Evolutionary conservation across 805 yeast species (phyloP).

Genomic region (Kluyveromyces aestuarii): DNA sequence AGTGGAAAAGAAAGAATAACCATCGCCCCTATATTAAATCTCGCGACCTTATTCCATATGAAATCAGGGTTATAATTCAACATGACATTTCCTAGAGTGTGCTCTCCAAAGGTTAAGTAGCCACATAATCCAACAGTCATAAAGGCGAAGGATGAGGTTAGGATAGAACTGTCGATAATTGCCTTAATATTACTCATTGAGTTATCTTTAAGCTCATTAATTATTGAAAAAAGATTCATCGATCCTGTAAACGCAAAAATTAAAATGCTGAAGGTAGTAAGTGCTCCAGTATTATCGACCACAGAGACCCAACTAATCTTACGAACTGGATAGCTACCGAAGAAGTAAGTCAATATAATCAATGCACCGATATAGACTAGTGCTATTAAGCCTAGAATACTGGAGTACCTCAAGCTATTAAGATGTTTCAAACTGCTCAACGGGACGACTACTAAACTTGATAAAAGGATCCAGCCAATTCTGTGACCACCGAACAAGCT

Average conservation of each 20-base stretch:
- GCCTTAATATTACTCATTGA: constrained; percentile 37
- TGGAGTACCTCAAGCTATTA: constrained; percentile 63
- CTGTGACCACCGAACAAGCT: constrained; percentile 41
- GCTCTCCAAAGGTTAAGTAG: constrained; percentile 63
- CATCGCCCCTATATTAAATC: constrained; percentile 59
- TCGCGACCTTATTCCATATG: constrained; percentile 41
- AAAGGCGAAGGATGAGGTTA: constrained; percentile 49
- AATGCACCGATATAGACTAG: constrained; percentile 52
- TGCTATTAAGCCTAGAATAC: constrained; percentile 59
- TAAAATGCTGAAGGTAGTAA: constrained; percentile 63
- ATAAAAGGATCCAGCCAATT: constrained; percentile 36
- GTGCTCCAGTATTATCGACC: constrained; percentile 35
- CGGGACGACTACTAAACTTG: constrained; percentile 50
- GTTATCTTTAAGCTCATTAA: constrained; percentile 56
- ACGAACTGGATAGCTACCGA: constrained; percentile 32
- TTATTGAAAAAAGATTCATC: constrained; percentile 70
- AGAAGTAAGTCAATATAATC: constrained; percentile 42
- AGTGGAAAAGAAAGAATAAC: constrained; percentile 69
- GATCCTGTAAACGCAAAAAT: constrained; percentile 78
- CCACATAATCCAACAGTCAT: constrained; percentile 59
- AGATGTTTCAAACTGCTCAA: constrained; percentile 50
- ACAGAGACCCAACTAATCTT: constrained; percentile 34
- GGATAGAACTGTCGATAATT: constrained; percentile 40
- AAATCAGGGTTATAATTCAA: constrained; percentile 53
- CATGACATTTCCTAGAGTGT: constrained; percentile 57